Base-by-base conservation (phyloP, 225 moss, liverwort and hornwort species). In the Polytrichum commune region DNA sequence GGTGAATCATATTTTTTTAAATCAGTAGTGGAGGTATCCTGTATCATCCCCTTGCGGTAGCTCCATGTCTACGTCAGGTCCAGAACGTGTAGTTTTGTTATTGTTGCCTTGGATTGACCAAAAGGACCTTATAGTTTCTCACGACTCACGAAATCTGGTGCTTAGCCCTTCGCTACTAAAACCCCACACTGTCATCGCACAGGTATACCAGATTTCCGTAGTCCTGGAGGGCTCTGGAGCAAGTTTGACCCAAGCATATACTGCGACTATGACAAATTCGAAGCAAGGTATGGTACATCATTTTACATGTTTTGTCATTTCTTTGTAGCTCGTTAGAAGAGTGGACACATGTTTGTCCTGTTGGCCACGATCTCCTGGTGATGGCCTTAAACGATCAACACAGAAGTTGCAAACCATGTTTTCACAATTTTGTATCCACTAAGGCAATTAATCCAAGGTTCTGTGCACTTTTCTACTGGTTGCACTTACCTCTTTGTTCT, bases 121-220 rank as follows among this genome's bases (percentile, higher is more conserved):
- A 13, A 38, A 38, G 9, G 38, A 38, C 2, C 13, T 38, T 10
- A 38, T 38, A 10, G 38, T 10, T 38, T 38, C 13, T 13, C 38
- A 10, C 9, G 3, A 38, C 38, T 38, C 38, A 35, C 32, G 8
- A 33, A 33, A 10, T 38, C 38, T 38, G 10, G 63, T 22, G 10
- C 10, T 38, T 71, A 66, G 60, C 19, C 27, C 19, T 63, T 63
- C 26, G 19, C 38, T 69, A 20, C 58, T 46, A 24, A 29, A 19
- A 63, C 26, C 24, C 8, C 25, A 8, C 16, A 63, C 4, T 63
- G 27, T 29, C 38, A 62, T 32, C 23, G 56, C 76, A 55, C 76
- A 86, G 85, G 82, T 72, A 77, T 82, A 60, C 77, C 77, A 33
- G 85, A 86, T 75, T 86, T 86, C 74, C 77, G 82, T 67, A 82